A percentile compares a stretch with the other conserved stretches of the same genome.
These are phyloP conservation scores for Neobulgaria alba DNA, from an alignment of 2,329 filamentous ascomycete species.

Conservation along the genomic window DNA sequence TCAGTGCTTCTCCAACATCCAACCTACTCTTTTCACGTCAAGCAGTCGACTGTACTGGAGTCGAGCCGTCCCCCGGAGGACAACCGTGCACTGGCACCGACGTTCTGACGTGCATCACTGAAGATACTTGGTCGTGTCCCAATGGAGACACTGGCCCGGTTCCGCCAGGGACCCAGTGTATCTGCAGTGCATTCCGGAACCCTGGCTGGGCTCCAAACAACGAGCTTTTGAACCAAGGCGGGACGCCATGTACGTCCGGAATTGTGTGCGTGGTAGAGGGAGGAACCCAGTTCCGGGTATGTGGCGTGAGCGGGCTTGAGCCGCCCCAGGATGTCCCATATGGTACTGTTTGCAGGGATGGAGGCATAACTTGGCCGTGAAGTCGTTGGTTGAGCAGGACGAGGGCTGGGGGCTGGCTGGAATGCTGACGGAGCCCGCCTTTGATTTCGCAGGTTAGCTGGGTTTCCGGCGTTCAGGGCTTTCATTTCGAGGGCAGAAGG, in stretches of 20 bases:
- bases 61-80: slow-evolving; percentile 4
- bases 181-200: slow-evolving; percentile 5
- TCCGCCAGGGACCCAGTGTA: slow-evolving; percentile 4
- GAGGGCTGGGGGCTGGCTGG: too few relatives aligned
- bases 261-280: slow-evolving; percentile 3
- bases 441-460: too few relatives aligned
- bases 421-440: too few relatives aligned
- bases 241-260: neutral
- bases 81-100: slow-evolving; percentile 4
- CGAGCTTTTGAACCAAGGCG: neutral
- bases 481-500: too few relatives aligned
- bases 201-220: slow-evolving; percentile 6
- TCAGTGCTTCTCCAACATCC: slow-evolving; percentile 3
- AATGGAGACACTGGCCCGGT: slow-evolving; percentile 4
- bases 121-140: slow-evolving; percentile 4
- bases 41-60: slow-evolving; percentile 2
- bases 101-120: slow-evolving; percentile 2
- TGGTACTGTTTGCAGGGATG: slow-evolving; percentile 5
- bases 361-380: slow-evolving; percentile 2
- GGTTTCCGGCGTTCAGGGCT: too few relatives aligned
- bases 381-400: too few relatives aligned
- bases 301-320: slow-evolving; percentile 4
- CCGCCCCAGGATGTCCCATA: slow-evolving; percentile 2
- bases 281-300: slow-evolving; percentile 5
- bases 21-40: neutral